These are phyloP conservation scores for Mycena polygramma DNA, from an alignment of 768 basidiomycete species.

Conservation along the genomic window DNA sequence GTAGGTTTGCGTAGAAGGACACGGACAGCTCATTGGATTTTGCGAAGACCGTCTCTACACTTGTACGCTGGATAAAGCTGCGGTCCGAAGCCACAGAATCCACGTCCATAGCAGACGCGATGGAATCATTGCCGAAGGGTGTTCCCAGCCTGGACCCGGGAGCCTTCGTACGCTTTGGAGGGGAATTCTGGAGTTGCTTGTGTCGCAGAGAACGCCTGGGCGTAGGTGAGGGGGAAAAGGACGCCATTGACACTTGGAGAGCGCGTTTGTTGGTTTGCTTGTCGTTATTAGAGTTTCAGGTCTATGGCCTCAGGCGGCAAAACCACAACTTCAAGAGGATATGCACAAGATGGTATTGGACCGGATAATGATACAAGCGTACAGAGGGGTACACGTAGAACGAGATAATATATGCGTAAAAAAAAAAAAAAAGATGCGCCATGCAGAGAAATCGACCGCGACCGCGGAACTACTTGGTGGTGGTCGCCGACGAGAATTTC, in stretches of 20 bases:
- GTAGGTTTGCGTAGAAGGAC: slow-evolving; percentile 76
- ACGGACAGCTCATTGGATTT: slow-evolving; percentile 80
- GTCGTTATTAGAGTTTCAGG: slow-evolving; percentile 11
- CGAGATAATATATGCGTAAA: slow-evolving; percentile 33
- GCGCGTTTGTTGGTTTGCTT: slow-evolving; percentile 34
- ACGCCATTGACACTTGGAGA: slow-evolving; percentile 60
- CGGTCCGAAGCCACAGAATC: slow-evolving; percentile 62
- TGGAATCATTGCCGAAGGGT: slow-evolving; percentile 55
- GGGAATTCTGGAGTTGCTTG: slow-evolving; percentile 45
- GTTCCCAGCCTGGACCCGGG: slow-evolving; percentile 59
- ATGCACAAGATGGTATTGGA: slow-evolving; percentile 34
- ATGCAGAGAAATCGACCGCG: neutral
- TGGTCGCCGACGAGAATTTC: slow-evolving; percentile 67
- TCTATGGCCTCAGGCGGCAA: neutral
- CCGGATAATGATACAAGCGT: slow-evolving; percentile 33
- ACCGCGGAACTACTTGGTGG: slow-evolving; percentile 45
- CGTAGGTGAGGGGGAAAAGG: slow-evolving; percentile 71
- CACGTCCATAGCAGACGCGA: slow-evolving; percentile 74
- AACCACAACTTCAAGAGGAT: neutral
- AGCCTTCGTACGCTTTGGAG: slow-evolving; percentile 47
- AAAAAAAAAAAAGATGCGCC: neutral
- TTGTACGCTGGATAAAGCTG: slow-evolving; percentile 47
- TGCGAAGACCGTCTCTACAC: slow-evolving; percentile 68
- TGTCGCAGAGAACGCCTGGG: slow-evolving; percentile 67
- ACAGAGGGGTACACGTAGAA: slow-evolving; percentile 26